These are phyloP conservation scores for Xylaria sp. DNA, from an alignment of 2,329 filamentous ascomycete genomes.

Conservation along the genomic window DNA sequence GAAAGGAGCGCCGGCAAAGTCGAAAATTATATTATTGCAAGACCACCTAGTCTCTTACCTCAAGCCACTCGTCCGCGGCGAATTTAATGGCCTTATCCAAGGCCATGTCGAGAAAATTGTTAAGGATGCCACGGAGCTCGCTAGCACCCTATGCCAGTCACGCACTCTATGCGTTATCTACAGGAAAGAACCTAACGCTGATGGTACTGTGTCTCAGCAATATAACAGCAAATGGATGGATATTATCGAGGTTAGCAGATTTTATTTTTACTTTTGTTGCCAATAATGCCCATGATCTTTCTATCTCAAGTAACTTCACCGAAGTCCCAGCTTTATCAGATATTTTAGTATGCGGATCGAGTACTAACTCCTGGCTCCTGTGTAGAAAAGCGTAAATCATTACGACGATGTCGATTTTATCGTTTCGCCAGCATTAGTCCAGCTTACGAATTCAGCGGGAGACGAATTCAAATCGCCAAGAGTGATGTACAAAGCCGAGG, in stretches of 20 bases:
- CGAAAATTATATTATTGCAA: background rate
- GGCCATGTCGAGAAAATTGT: background rate
- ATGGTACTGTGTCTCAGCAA: background rate
- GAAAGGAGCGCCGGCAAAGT: too few species aligned
- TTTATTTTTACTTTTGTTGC: background rate
- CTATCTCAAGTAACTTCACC: background rate
- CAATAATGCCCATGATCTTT: too few species aligned
- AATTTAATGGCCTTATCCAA: background rate
- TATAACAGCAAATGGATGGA: conserved; percentile 25
- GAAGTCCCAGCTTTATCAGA: background rate
- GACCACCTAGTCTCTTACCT: background rate
- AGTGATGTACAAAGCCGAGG: conserved; percentile 25
- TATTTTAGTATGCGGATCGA: background rate
- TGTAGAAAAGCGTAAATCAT: background rate
- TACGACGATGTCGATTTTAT: conserved; percentile 24
- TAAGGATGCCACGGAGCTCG: background rate
- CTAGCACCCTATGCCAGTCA: conserved; percentile 13
- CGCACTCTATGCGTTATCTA: background rate
- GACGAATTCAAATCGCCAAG: background rate
- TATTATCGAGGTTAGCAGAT: conserved; percentile 22
- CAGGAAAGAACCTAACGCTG: background rate
- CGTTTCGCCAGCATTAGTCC: conserved; percentile 23
- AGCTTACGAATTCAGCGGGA: conserved; percentile 15
- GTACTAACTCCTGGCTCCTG: background rate
- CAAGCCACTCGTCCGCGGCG: background rate